Base-by-base conservation (phyloP, 2,329 filamentous ascomycete species). In the Pseudonectria buxi region DNA sequence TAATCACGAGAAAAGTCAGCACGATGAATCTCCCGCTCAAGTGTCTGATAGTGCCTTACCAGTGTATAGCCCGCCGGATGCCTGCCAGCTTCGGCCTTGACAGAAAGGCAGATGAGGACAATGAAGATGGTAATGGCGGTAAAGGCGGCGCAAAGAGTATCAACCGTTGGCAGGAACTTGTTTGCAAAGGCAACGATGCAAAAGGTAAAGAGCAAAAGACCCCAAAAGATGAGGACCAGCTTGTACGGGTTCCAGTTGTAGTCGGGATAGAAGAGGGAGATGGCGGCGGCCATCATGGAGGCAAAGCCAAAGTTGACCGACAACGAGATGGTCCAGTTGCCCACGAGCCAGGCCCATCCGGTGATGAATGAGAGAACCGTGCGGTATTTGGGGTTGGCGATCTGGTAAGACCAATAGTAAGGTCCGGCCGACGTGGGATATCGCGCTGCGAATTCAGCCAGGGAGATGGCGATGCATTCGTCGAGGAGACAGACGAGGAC, bases 321-420 rank as follows among this genome's bases (percentile, higher is more conserved):
- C 16, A 83, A 74, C 0, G 78, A 78, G 32, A 86, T 63, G 13
- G 77, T 76, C 50, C 83, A 80, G 73, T 83, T 86, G 15, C 81
- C 82, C 15, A 80, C 78, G 34, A 81, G 75, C 50, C 79, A 81
- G 45, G 81, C 81, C 81, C 82, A 87, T 22, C 82, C 83, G 1
- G 81, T 84, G 37, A 82, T 71, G 67, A 81, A 87, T 12, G 78
- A 82, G 12, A 85, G 70, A 12, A 78, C 60, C 0, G 77, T 76
- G 26, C 76, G 72, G 67, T 72, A 83, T 37, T 57, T 61, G 40
- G 70, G 70, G 56, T 76, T 77, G 29, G 74, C 71, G 46, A 86
- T 69, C 47, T 76, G 65, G 41, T 82, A 80, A 3, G 81, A 81
- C 82, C 82, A 86, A 58, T 86, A 81, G 48, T 86, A 86, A 52